Percentiles rank a stretch among this genome's conserved stretches.
Evolutionary conservation across 306 rosid species (phyloP).

Genomic region (Ormosia semicastrata): DNA sequence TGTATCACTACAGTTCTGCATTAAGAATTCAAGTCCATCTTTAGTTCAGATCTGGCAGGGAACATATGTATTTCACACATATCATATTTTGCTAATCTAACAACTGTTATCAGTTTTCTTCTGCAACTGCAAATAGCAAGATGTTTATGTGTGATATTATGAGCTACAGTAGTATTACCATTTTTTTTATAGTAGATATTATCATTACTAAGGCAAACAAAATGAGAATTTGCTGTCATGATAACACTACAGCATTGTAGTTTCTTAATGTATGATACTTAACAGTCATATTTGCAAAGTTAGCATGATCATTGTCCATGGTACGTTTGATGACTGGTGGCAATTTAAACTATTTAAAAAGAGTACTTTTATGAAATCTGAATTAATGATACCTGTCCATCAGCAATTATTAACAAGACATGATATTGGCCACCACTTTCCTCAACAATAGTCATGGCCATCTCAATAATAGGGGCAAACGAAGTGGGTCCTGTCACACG

Average conservation of each 20-base stretch:
- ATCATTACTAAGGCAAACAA: background rate
- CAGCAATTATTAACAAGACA: slow-evolving; percentile 90
- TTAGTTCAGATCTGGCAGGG: background rate
- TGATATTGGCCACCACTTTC: slow-evolving; percentile 90
- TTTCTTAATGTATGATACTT: slow-evolving; percentile 1
- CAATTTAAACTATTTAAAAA: background rate
- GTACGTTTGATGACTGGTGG: background rate
- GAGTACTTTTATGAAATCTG: background rate
- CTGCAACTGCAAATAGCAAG: background rate
- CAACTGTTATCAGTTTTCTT: background rate
- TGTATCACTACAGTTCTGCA: background rate
- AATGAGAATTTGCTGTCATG: background rate
- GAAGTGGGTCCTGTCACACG: slow-evolving; percentile 78
- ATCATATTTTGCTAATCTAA: background rate
- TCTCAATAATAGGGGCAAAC: slow-evolving; percentile 89
- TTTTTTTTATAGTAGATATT: background rate
- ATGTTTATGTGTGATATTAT: background rate
- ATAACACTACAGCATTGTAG: background rate
- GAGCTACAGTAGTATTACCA: background rate
- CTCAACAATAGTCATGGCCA: slow-evolving; percentile 88
- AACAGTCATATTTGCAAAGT: background rate
- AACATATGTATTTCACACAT: background rate
- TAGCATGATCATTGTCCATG: background rate
- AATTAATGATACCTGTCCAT: slow-evolving; percentile 68
- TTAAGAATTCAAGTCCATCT: background rate